Base-by-base conservation (phyloP, 2,329 filamentous ascomycete species). In the Chalara sp. region DNA sequence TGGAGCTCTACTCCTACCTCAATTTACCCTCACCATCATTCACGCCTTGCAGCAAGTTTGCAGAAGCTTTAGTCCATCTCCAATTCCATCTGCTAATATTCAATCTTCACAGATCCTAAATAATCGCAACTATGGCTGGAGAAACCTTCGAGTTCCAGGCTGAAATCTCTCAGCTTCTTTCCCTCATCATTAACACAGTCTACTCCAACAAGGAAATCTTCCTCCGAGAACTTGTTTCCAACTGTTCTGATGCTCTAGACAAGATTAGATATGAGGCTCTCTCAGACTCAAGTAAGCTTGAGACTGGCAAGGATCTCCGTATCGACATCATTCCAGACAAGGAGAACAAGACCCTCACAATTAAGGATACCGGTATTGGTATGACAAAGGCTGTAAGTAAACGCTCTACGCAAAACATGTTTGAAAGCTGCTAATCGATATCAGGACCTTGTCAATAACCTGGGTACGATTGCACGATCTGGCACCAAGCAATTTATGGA, bases 191-290 rank as follows among this genome's bases (percentile, higher is more conserved):
- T 84, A 99, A 99, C 88, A 97, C 93, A 63, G 93, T 99, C 79
- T 99, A 97, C 83, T 96, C 91, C 66, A 99, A 99, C 87, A 99
- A 99, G 83, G 93, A 97, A 79, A 97, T 99, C 72, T 99, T 99
- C 86, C 79, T 99, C 67, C 81, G 93, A 86, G 93, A 99, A 79
- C 72, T 99, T 66, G 89, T 99, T 69, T 97, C 93, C 78, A 99
- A 99, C 78, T 86, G 87, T 70, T 97, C 92, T 68, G 93, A 99
- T 86, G 93, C 93, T 56, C 83, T 99, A 66, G 93, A 99, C 87
- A 99, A 99, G 87, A 95, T 99, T 74, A 87, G 93, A 73, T 99
- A 99, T 83, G 89, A 96, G 82, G 83, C 93, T 63, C 83, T 99
- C 66, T 96, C 92, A 68, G 93, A 99, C 75, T 88, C 92, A 65